phyloP scores from a whole-genome alignment of 2,329 filamentous ascomycete genomes.

The Xylaria sp. region DNA sequence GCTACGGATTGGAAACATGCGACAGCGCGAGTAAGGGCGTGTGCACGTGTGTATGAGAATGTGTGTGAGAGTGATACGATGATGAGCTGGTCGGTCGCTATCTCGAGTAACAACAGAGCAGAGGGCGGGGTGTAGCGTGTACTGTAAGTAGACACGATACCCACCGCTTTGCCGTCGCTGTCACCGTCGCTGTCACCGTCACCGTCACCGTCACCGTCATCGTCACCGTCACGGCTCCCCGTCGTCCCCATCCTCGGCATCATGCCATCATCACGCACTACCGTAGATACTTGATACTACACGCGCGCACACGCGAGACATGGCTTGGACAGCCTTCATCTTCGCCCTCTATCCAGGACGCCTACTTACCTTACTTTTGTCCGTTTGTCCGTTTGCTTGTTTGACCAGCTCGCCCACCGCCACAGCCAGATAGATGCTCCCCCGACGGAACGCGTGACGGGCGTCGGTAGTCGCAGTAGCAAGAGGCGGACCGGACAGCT shows the following conservation, averaged over 20 bases:
- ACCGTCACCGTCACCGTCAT: no score
- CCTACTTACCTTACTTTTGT: no score
- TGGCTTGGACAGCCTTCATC: background rate
- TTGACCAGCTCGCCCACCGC: conserved; percentile 16
- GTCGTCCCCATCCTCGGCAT: background rate
- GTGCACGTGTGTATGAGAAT: background rate
- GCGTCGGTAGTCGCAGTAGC: no score
- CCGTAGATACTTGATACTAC: no score
- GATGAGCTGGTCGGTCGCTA: conserved; percentile 12
- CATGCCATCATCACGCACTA: background rate
- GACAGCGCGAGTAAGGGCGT: background rate
- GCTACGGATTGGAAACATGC: background rate
- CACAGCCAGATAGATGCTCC: conserved; percentile 22
- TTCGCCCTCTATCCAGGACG: background rate
- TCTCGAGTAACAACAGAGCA: no score
- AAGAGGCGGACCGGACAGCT: conserved; percentile 27
- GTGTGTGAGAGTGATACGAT: conserved; percentile 5
- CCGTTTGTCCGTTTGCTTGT: background rate
- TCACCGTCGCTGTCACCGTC: no score
- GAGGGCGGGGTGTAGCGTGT: no score
- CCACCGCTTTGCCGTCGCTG: no score
- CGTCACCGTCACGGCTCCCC: background rate
- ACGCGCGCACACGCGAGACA: background rate
- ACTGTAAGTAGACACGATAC: background rate
- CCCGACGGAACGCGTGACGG: no score